Conservation (phyloP, 2,329 filamentous ascomycete species). For the Diaporthe humulicola region DNA sequence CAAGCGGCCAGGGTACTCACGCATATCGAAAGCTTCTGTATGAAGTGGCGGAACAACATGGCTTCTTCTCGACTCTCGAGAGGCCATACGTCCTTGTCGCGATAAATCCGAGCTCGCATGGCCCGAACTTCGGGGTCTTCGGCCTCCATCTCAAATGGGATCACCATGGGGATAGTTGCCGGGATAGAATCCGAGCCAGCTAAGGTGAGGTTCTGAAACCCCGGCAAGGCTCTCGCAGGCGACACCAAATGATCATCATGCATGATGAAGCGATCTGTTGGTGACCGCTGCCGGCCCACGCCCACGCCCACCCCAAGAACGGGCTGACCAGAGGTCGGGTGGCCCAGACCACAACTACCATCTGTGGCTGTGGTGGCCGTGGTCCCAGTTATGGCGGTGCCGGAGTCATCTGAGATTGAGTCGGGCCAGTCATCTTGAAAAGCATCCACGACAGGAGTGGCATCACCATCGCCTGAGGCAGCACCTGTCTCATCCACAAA, state of each 20-base stretch:
- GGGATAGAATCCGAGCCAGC: slow-evolving; percentile 25
- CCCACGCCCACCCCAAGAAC: not conserved
- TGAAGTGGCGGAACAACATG: slow-evolving; percentile 49
- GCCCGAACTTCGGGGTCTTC: slow-evolving; percentile 36
- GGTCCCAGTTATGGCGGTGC: slow-evolving; percentile 29
- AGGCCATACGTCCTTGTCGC: slow-evolving; percentile 45
- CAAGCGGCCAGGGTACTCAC: slow-evolving; percentile 42
- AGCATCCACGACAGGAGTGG: slow-evolving; percentile 5
- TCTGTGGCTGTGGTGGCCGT: slow-evolving; percentile 30
- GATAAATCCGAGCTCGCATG: slow-evolving; percentile 43
- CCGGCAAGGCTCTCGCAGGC: slow-evolving; percentile 24
- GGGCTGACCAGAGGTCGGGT: slow-evolving; percentile 30
- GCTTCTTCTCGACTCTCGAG: slow-evolving; percentile 47
- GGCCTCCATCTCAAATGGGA: slow-evolving; percentile 27
- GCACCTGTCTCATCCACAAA: slow-evolving; percentile 46
- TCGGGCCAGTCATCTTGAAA: slow-evolving; percentile 40
- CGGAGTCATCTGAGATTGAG: slow-evolving; percentile 34
- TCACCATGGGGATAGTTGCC: slow-evolving; percentile 22
- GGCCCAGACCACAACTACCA: slow-evolving; percentile 9
- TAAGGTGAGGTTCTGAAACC: slow-evolving; percentile 33
- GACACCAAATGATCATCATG: slow-evolving; percentile 42
- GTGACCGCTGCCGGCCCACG: slow-evolving; percentile 41
- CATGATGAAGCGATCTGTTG: slow-evolving; percentile 48
- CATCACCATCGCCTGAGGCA: slow-evolving; percentile 36
- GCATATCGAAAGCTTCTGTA: slow-evolving; percentile 52